Base-by-base conservation (phyloP, 2,329 filamentous ascomycete genomes). In the Trichoderma hamatum region DNA sequence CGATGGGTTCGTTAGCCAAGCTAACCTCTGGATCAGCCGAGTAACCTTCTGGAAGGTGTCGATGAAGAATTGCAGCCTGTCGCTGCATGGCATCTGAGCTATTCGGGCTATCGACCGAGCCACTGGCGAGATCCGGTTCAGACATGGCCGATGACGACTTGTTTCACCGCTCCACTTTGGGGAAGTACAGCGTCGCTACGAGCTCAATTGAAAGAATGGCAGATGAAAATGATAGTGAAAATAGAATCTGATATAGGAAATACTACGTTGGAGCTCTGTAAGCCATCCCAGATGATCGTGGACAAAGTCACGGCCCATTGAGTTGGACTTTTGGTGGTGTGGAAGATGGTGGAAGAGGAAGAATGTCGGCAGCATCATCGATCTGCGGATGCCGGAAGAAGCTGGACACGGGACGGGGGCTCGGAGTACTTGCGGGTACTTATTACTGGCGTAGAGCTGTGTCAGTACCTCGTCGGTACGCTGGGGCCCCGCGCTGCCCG, bases 1-100 rank as follows among this genome's bases (percentile, higher is more conserved):
- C 66, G 36, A 74, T 54, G n/a, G 72, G 70, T 10, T 71, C 70
- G 16, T 59, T 65, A 39, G 72, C 73, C 34, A 79, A 69, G 66
- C 78, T 80, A 67, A 76, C 79, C n/a, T 80, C 78, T 21, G 80
- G 76, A 9, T 78, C 79, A 39, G 80, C 80, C 26, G 80, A 81
- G 72, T 79, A 81, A 43, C 80, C 80, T 63, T 81, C 80, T 14
- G 80, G 80, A 1, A 81, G 74, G 66, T 79, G 79, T 36, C 76
- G 76, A 21, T 80, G 76, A 62, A 81, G 76, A 30, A 81, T 80
- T 21, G 78, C 78, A 46, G 78, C 79, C 56, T 78, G 76, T 51
- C 77, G 76, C 56, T 71, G 75, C 36, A 77, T 68, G 68, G 74
- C 75, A 21, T 73, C 72, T 24, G 72, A 70, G 70, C 74, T 76